Evolutionary conservation across 169 alveolate genomes (phyloP), one percentile per base, ranked within the genome.

Genomic region (Eimeria acervulina): DNA sequence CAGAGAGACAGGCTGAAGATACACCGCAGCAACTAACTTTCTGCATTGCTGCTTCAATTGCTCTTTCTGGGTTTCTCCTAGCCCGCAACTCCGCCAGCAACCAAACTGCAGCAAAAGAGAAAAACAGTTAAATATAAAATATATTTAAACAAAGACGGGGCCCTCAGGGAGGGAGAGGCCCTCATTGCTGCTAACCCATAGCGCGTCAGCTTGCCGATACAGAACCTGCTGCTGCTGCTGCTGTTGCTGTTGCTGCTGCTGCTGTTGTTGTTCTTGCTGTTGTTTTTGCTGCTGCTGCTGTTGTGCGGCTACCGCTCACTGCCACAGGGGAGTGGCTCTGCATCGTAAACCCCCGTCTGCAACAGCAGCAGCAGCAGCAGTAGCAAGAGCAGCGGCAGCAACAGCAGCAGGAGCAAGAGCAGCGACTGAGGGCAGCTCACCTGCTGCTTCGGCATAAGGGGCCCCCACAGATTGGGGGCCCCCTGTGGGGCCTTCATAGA

Each of bases 311-410:
- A n/a, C n/a, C n/a, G n/a, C 31, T 63, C 74, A 47, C 55, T 47
- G 55, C 12, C 55, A 12, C 5, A 47, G 55, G 12, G 55, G 12
- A 47, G 55, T 12, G 55, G 55, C 55, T 7, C 55, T 47, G 55
- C 55, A 47, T n/a, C n/a, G n/a, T n/a, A n/a, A n/a, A n/a, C n/a
- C n/a, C n/a, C n/a, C n/a, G n/a, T n/a, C 74, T n/a, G 83, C 83
- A 23, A 42, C 83, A 23, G 83, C 83, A 6, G 83, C 83, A 23
- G 83, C 83, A 72, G 55, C 55, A 12, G 55, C 55, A 55, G 26
- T 33, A 28, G 80, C 80, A 17, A n/a, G 42, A 68, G 40, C 80
- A 68, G 80, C 80, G n/a, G 42, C 80, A 68, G 80, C 80, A 68
- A 40, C 80, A 68, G 80, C 80, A 68, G 12, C 55, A 47, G 12